Conservation (phyloP, 768 basidiomycete species). For the Suillus occidentalis region DNA sequence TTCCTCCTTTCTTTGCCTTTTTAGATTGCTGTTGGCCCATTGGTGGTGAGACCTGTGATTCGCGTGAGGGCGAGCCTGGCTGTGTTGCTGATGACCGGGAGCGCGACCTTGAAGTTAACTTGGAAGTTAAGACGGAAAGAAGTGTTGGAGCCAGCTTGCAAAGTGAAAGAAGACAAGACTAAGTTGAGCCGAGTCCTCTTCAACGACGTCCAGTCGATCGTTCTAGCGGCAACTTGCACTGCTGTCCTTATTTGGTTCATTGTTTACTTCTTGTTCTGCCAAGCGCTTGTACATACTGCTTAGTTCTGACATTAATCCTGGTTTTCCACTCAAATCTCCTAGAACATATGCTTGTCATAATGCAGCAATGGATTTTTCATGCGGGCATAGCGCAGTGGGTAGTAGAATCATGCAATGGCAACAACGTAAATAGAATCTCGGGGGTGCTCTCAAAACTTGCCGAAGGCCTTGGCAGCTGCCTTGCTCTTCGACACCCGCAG, state of each 20-base stretch:
- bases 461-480: constrained; percentile 87
- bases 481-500: constrained; percentile 93
- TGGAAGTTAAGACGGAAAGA: constrained; percentile 71
- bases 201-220: constrained; percentile 28
- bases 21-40: constrained; percentile 89
- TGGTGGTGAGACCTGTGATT: constrained; percentile 43
- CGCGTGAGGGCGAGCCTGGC: constrained; percentile 45
- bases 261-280: constrained; percentile 23
- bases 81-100: constrained; percentile 73
- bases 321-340: not conserved
- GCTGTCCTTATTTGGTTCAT: constrained; percentile 34
- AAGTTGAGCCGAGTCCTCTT: constrained; percentile 18
- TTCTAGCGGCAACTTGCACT: constrained; percentile 14
- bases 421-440: constrained; percentile 16
- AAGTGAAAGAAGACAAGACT: constrained; percentile 6
- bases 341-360: not conserved
- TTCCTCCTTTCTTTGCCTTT: constrained; percentile 70
- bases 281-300: not conserved
- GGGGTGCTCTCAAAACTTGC: constrained; percentile 74
- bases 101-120: constrained; percentile 65
- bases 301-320: too few relatives aligned
- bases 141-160: constrained; percentile 81
- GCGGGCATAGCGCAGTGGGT: constrained; percentile 27
- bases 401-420: constrained; percentile 23
- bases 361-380: constrained; percentile 24